These are phyloP conservation scores for Amanita rimosa DNA, from an alignment of 768 basidiomycete genomes.

Conservation along the genomic window DNA sequence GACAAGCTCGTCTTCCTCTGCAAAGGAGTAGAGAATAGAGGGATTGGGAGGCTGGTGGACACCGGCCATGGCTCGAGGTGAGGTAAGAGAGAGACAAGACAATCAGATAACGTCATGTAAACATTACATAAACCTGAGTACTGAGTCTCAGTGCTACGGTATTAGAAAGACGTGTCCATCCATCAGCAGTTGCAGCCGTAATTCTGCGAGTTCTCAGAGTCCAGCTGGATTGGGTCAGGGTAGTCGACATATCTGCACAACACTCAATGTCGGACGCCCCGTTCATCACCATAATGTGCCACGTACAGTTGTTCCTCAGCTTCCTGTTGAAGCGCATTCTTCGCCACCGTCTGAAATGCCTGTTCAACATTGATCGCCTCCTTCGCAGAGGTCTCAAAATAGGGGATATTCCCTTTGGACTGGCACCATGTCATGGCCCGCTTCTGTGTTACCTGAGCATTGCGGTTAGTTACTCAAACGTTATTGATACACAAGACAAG, in stretches of 20 bases:
- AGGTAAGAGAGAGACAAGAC: background rate
- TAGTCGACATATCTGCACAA: slow-evolving; percentile 85
- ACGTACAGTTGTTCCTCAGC: slow-evolving; percentile 88
- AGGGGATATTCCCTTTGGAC: slow-evolving; percentile 98
- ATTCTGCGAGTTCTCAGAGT: slow-evolving; percentile 83
- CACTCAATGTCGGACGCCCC: background rate
- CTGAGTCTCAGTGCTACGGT: too few relatives aligned
- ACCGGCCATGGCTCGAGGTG: slow-evolving; percentile 15
- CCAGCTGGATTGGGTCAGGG: slow-evolving; percentile 96
- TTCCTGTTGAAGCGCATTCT: slow-evolving; percentile 97
- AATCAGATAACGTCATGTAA: slow-evolving; percentile 2
- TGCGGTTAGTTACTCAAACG: background rate
- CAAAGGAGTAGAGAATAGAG: slow-evolving; percentile 67
- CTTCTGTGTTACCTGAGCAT: slow-evolving; percentile 86
- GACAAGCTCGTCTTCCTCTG: slow-evolving; percentile 41
- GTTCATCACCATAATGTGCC: slow-evolving; percentile 8
- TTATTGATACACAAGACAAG: background rate
- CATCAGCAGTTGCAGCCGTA: slow-evolving; percentile 84
- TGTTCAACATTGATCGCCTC: slow-evolving; percentile 99
- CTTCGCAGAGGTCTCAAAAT: slow-evolving; percentile 99
- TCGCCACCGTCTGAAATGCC: slow-evolving; percentile 99
- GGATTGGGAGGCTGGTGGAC: slow-evolving; percentile 47
- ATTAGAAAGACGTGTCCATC: background rate
- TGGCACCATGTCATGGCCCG: slow-evolving; percentile 99
- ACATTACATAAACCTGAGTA: background rate